Percentiles rank a stretch among this genome's conserved stretches.
Evolutionary conservation across 768 basidiomycete species (phyloP).

Genomic region (Naganishia onofrii): DNA sequence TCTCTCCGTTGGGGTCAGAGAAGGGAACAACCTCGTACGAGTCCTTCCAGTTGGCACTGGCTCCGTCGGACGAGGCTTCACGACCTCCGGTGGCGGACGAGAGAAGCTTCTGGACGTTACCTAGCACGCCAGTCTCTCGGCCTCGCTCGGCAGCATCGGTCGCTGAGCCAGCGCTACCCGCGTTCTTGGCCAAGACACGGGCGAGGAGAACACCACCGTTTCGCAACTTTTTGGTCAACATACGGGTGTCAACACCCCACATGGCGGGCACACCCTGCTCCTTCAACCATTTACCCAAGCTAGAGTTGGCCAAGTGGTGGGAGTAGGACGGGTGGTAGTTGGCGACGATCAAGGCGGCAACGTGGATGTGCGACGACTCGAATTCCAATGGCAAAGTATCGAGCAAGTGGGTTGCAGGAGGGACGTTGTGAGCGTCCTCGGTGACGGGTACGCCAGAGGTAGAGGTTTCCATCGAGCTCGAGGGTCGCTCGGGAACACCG

Average conservation of each 20-base stretch:
- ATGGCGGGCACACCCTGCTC: conserved; percentile 92
- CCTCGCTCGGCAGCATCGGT: conserved; percentile 43
- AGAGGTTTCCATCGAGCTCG: conserved; percentile 22
- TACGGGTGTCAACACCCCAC: conserved; percentile 93
- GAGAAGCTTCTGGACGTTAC: conserved; percentile 43
- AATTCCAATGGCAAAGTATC: conserved; percentile 62
- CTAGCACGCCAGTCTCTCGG: conserved; percentile 41
- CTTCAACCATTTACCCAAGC: conserved; percentile 86
- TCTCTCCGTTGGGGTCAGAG: conserved; percentile 79
- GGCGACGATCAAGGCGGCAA: conserved; percentile 85
- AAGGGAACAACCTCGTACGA: conserved; percentile 80
- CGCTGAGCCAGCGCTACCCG: conserved; percentile 55
- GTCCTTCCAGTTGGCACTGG: conserved; percentile 65
- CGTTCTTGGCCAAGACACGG: conserved; percentile 68
- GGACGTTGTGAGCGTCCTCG: conserved; percentile 49
- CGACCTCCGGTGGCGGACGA: conserved; percentile 33
- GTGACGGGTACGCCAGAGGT: conserved; percentile 40
- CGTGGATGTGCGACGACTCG: conserved; percentile 91
- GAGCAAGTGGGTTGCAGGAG: conserved; percentile 46
- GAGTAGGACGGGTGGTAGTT: conserved; percentile 84
- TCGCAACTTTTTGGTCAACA: conserved; percentile 91
- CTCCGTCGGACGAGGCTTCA: conserved; percentile 51
- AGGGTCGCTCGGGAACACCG: conserved; percentile 76
- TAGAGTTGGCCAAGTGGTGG: conserved; percentile 87
- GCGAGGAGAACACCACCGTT: conserved; percentile 92